Evolutionary conservation across 2,329 filamentous ascomycete species (phyloP).

Genomic region (Aspergillus melleus): DNA sequence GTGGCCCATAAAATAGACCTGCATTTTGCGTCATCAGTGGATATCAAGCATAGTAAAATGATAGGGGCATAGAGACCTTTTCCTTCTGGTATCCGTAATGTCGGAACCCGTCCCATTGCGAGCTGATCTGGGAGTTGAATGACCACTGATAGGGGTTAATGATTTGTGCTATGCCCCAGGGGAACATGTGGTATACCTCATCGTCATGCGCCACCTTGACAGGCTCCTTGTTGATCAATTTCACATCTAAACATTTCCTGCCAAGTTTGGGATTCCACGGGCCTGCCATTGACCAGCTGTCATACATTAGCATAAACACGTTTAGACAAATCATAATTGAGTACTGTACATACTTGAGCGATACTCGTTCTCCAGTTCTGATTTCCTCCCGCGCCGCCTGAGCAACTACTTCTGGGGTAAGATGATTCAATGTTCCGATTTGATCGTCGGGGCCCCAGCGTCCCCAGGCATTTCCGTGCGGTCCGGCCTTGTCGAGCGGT

Average conservation of each 20-base stretch:
- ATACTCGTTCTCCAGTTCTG: constrained; percentile 27
- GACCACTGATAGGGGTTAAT: constrained; percentile 11
- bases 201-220: background rate
- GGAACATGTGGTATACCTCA: background rate
- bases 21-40: no score
- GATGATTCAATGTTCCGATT: constrained; percentile 55
- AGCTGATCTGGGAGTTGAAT: constrained; percentile 25
- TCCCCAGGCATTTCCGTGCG: constrained; percentile 57
- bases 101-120: constrained; percentile 28
- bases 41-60: no score
- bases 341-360: constrained; percentile 8
- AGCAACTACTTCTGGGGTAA: constrained; percentile 48
- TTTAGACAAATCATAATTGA: background rate
- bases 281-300: background rate
- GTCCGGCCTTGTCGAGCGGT: constrained; percentile 30
- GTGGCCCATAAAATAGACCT: background rate
- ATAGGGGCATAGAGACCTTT: background rate
- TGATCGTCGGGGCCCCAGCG: constrained; percentile 54
- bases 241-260: background rate
- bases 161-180: background rate
- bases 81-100: constrained; percentile 21
- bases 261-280: background rate
- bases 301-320: background rate
- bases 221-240: background rate
- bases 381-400: constrained; percentile 46